A percentile compares a stretch with the other conserved stretches of the same genome.
phyloP scores from a whole-genome alignment of 768 basidiomycete genomes.

The Sporobolomyces phaffii region DNA sequence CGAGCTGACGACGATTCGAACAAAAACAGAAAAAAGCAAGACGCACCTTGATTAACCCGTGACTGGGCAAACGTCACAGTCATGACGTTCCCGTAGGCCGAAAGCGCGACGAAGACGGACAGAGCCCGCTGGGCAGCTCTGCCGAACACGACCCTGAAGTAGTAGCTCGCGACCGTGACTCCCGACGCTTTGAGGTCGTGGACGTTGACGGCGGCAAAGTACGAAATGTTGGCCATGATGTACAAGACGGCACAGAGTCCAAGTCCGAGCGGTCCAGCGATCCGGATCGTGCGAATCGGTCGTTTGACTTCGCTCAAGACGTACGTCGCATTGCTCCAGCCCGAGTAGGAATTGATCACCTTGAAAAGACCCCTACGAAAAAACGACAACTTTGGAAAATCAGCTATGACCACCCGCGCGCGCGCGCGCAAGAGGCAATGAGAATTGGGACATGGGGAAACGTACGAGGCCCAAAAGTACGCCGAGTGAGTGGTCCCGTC shows the following conservation, averaged over 20 bases:
- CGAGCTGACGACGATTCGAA: too few relatives aligned
- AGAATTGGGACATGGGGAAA: too few relatives aligned
- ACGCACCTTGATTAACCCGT: conserved; percentile 52
- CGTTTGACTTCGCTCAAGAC: conserved; percentile 60
- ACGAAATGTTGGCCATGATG: conserved; percentile 54
- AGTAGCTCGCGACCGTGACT: conserved; percentile 58
- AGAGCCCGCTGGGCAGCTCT: conserved; percentile 54
- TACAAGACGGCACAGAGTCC: conserved; percentile 42
- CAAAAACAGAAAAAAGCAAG: too few relatives aligned
- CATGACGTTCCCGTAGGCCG: conserved; percentile 44
- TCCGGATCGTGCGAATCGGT: conserved; percentile 59
- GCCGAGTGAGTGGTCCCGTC: conserved; percentile 55
- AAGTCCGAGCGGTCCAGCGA: conserved; percentile 54
- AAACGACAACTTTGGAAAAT: too few relatives aligned
- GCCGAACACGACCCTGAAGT: conserved; percentile 60
- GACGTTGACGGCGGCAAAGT: conserved; percentile 50
- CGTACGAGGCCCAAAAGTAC: conserved; percentile 59
- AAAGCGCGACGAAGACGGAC: conserved; percentile 41
- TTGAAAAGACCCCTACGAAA: conserved; percentile 60
- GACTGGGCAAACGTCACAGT: conserved; percentile 52
- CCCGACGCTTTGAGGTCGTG: conserved; percentile 53
- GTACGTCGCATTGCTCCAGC: conserved; percentile 59
- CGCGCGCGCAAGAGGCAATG: too few relatives aligned
- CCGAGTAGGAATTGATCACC: conserved; percentile 53
- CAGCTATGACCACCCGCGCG: too few relatives aligned